Conservation (phyloP, 192 early-diverging fungal genomes). For the Rhizophlyctis rosea region DNA sequence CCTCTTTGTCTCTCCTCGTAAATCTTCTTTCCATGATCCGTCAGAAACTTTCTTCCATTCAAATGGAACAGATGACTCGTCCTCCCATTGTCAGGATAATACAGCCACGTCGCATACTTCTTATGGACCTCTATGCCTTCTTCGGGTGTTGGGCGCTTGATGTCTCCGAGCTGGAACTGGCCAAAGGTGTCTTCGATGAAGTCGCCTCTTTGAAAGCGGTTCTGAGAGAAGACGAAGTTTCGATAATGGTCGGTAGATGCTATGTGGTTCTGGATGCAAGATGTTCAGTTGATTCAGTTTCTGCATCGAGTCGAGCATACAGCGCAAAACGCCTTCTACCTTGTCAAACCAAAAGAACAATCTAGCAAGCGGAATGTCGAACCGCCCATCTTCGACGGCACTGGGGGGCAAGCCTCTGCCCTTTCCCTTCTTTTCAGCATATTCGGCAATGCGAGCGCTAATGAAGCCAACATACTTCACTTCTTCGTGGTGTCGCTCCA, state of each 20-base stretch:
- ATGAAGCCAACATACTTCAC: constrained; percentile 24
- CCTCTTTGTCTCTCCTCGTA: not conserved
- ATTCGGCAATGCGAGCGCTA: constrained; percentile 20
- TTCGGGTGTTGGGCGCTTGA: constrained; percentile 20
- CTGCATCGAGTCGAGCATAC: not conserved
- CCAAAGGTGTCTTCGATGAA: constrained; percentile 46
- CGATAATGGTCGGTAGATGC: constrained; percentile 26
- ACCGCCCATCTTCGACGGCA: not conserved
- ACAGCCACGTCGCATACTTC: constrained; percentile 23
- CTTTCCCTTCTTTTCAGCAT: constrained; percentile 3
- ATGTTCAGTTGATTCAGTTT: constrained; percentile 1
- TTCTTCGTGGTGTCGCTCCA: constrained; percentile 8
- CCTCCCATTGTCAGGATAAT: constrained; percentile 25
- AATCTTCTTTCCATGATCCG: not conserved
- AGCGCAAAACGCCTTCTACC: not conserved
- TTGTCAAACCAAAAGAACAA: constrained; percentile 43
- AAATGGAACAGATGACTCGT: constrained; percentile 9
- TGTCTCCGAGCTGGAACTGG: constrained; percentile 17
- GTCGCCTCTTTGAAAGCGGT: constrained; percentile 32
- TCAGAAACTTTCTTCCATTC: constrained; percentile 17
- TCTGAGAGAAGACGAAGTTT: constrained; percentile 19
- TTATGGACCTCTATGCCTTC: constrained; percentile 16
- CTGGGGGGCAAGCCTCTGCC: constrained; percentile 4
- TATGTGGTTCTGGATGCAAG: constrained; percentile 23
- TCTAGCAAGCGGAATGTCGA: constrained; percentile 21